These are phyloP conservation scores for Aspergillus transmontanensis DNA, from an alignment of 2,329 filamentous ascomycete genomes.

Conservation along the genomic window DNA sequence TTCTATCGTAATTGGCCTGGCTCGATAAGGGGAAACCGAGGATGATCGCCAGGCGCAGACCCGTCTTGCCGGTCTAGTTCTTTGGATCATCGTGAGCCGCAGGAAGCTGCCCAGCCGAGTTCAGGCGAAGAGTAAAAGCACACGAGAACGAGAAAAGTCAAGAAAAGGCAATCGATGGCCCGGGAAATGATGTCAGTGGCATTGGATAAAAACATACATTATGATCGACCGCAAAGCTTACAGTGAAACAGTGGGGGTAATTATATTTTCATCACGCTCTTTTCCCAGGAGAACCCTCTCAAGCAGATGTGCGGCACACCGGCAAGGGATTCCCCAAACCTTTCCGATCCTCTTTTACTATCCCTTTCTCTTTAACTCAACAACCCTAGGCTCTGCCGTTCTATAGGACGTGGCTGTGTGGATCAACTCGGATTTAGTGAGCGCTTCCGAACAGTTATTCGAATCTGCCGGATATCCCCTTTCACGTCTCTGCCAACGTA, in stretches of 20 bases:
- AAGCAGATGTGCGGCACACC: not conserved
- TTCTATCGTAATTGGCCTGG: not conserved
- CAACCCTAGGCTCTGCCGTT: not conserved
- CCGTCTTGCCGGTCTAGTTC: not conserved
- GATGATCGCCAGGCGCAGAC: not conserved
- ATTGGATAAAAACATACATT: not conserved
- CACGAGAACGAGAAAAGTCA: not conserved
- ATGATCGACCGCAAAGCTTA: not conserved
- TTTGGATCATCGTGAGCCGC: not conserved
- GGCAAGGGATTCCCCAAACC: not conserved
- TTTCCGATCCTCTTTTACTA: not conserved
- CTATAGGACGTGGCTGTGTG: not conserved
- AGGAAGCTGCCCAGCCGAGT: not conserved
- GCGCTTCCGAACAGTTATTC: not conserved
- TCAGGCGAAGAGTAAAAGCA: not conserved
- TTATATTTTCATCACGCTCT: not conserved
- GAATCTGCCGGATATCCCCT: not conserved
- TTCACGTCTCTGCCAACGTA: not conserved
- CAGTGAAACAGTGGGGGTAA: not conserved
- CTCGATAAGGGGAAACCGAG: not conserved
- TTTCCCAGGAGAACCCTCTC: not conserved
- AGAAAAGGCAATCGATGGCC: not conserved
- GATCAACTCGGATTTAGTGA: not conserved
- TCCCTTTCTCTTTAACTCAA: not conserved
- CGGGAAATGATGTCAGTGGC: not conserved